Evolutionary conservation across 176 grass and related monocot genomes (phyloP), one percentile per base, ranked within the genome.

Genomic region (Oryza australiensis): DNA sequence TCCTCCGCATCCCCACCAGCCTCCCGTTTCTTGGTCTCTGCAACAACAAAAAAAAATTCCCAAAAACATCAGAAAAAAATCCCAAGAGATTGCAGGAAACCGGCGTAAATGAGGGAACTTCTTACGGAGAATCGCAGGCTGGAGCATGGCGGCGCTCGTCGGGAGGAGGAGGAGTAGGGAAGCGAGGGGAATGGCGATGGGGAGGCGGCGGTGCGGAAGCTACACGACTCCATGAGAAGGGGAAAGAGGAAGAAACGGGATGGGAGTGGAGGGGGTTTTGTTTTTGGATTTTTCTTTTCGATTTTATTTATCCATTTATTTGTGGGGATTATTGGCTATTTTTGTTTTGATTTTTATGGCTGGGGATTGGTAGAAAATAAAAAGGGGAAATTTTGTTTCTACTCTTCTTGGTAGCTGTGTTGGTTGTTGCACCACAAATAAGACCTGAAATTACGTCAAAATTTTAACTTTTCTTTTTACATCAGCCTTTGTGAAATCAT

Each of bases 161-260:
- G 48, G 30, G 72, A 60, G 14, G 82, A 87, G 24, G 71, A 59
- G 13, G 82, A 88, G 26, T 78, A 88, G 15, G 86, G 91, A 5
- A 67, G 74, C 46, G 78, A 80, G 35, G 86, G 73, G 33, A 94
- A 86, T 12, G 89, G 86, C 72, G 92, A 83, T 40, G 89, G 83
- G 9, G 87, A 77, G 72, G 86, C 65, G 62, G 89, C 84, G 42
- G 83, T 83, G 51, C 86, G 87, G 74, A 85, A 86, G 89, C 89
- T 89, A 72, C 89, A 82, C 60, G 86, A 84, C 86, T 91, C 86
- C 87, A 90, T 87, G 67, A 76, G 81, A 77, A 76, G 71, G 83
- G 84, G 78, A 69, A 62, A 78, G 86, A 45, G 66, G 77, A 66
- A 70, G 57, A 55, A 59, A 73, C 6, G 66, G 55, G 65, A 82